Evolutionary conservation across 148 eudicot species (phyloP).

Genomic region (Dysphania ambrosioides): DNA sequence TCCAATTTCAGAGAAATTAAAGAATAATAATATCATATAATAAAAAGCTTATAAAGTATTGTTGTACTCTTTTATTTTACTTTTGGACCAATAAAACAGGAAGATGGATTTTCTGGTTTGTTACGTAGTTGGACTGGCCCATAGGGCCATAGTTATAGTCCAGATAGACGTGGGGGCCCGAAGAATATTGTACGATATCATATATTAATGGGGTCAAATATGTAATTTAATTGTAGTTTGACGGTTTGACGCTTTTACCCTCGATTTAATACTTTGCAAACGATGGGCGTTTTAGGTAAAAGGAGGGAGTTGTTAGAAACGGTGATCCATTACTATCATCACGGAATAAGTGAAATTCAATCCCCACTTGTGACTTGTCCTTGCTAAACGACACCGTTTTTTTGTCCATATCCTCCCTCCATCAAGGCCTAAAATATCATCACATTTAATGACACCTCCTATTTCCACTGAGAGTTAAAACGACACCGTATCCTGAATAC

Average conservation of each 20-base stretch:
- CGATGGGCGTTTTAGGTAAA: constrained; percentile 3
- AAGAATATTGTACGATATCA: no score
- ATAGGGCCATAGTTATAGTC: no score
- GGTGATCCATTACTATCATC: background rate
- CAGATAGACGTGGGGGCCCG: no score
- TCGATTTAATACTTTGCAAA: background rate
- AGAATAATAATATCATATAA: background rate
- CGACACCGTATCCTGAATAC: constrained; percentile 19
- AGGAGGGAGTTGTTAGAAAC: background rate
- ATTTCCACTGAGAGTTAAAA: background rate
- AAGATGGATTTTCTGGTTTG: no score
- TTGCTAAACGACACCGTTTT: constrained; percentile 25
- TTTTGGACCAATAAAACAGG: no score
- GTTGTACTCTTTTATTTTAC: no score
- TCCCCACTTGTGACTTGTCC: constrained; percentile 7
- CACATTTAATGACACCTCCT: background rate
- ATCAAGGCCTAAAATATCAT: constrained; percentile 17
- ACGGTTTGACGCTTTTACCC: constrained; percentile 3
- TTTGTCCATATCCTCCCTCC: background rate
- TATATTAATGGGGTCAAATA: no score
- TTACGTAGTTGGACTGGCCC: no score
- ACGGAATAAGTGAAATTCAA: constrained; percentile 19
- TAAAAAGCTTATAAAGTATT: no score
- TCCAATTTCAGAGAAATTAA: background rate
- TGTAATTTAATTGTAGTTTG: background rate